Conservation (phyloP, 75 land plant genomes). For the Selaginella moellendorffii region DNA sequence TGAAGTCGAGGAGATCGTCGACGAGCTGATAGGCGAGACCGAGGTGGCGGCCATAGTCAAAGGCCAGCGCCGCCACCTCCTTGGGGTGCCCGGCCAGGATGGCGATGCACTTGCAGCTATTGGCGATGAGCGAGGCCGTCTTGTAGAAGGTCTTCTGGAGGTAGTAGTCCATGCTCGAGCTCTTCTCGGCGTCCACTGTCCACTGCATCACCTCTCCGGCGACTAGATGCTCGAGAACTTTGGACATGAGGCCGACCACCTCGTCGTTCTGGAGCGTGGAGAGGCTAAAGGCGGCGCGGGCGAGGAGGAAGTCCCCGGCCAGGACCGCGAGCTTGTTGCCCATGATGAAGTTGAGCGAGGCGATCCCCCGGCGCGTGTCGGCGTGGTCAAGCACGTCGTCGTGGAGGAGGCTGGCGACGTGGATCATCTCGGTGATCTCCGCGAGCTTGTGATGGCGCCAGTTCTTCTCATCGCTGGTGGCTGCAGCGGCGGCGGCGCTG, state of each 20-base stretch:
- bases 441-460: conserved; percentile 73
- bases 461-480: conserved; percentile 11
- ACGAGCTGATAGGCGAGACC: conserved; percentile 86
- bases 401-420: conserved; percentile 95
- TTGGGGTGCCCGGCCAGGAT: conserved; percentile 82
- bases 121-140: conserved; percentile 93
- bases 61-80: conserved; percentile 77
- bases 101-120: conserved; percentile 95
- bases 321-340: conserved; percentile 76
- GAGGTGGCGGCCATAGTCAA: conserved; percentile 86
- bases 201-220: conserved; percentile 93
- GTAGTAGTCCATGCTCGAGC: conserved; percentile 91
- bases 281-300: conserved; percentile 77
- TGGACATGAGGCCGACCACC: conserved; percentile 50
- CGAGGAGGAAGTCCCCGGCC: conserved; percentile 93
- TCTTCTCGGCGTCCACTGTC: conserved; percentile 48
- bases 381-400: conserved; percentile 97
- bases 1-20: conserved; percentile 89
- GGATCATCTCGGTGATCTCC: conserved; percentile 97
- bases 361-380: conserved; percentile 76
- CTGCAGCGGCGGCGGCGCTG: conserved; percentile 14
- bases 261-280: conserved; percentile 77
- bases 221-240: conserved; percentile 69
- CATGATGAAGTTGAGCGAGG: conserved; percentile 79
- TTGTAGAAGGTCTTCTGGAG: conserved; percentile 91